Conservation (phyloP, 2,329 filamentous ascomycete genomes). For the Sporothrix euskadiensis region DNA sequence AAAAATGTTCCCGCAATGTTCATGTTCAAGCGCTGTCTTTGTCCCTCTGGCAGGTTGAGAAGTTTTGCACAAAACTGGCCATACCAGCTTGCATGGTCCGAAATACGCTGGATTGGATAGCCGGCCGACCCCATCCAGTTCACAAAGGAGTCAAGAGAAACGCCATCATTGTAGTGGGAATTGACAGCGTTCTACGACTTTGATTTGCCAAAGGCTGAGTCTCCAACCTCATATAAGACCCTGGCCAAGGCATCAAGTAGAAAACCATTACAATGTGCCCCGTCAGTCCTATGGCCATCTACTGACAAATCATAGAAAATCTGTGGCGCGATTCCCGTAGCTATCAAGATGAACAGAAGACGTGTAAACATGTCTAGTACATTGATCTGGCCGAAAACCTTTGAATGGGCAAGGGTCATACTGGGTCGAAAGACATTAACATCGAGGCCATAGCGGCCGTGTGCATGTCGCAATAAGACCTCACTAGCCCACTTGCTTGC, state of each 20-base stretch:
- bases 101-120: neutral
- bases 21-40: neutral
- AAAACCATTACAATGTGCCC: neutral
- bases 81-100: neutral
- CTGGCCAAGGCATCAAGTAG: neutral
- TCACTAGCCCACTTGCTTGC: neutral
- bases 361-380: neutral
- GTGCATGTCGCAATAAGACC: neutral
- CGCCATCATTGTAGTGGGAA: neutral
- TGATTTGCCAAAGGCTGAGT: neutral
- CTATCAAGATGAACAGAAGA: neutral
- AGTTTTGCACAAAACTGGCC: neutral
- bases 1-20: neutral
- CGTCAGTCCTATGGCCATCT: neutral
- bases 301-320: neutral
- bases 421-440: neutral
- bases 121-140: neutral
- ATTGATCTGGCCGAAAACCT: neutral
- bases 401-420: neutral
- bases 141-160: neutral
- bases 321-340: neutral
- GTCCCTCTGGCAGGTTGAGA: neutral
- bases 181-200: neutral
- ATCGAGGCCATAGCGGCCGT: neutral
- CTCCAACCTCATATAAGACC: neutral